A percentile compares a stretch with the other conserved stretches of the same genome.
Conservation (phyloP, 257 asterid species). For the Voacanga thouarsii region DNA sequence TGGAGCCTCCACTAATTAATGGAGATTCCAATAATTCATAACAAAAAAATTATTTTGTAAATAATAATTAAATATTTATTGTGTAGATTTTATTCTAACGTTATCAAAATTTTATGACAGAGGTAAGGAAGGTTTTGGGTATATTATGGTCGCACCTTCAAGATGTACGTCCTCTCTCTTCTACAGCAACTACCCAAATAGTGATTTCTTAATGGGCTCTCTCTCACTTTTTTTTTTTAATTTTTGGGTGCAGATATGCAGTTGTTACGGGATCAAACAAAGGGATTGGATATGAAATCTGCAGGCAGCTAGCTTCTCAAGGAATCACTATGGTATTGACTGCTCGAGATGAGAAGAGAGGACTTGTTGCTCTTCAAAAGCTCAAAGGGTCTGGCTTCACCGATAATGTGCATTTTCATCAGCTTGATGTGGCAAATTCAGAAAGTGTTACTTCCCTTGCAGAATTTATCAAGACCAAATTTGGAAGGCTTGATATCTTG, state of each 20-base stretch:
- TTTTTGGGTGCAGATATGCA: slow-evolving; percentile 29
- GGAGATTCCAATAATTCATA: too few relatives aligned
- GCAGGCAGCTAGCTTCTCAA: slow-evolving; percentile 35
- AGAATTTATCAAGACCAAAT: slow-evolving; percentile 31
- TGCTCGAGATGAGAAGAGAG: slow-evolving; percentile 45
- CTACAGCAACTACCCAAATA: too few relatives aligned
- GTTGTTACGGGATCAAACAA: slow-evolving; percentile 53
- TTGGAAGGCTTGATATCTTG: slow-evolving; percentile 53
- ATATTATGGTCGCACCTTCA: too few relatives aligned
- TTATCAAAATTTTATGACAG: too few relatives aligned
- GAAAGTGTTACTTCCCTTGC: slow-evolving; percentile 33
- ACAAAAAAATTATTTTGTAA: too few relatives aligned
- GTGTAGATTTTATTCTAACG: too few relatives aligned
- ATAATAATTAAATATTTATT: too few relatives aligned
- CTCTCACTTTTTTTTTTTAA: neutral
- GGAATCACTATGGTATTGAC: slow-evolving; percentile 42
- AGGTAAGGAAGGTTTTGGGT: too few relatives aligned
- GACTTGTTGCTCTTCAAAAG: slow-evolving; percentile 34
- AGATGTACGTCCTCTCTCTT: too few relatives aligned
- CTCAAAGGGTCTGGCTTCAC: slow-evolving; percentile 25
- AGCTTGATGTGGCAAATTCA: slow-evolving; percentile 46
- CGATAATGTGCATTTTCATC: slow-evolving; percentile 39
- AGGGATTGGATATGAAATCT: slow-evolving; percentile 46
- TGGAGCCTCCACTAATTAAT: too few relatives aligned
- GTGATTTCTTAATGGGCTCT: neutral